Evolutionary conservation across 371 early-diverging fungal species (phyloP).

Genomic region (Mycotypha africana): DNA sequence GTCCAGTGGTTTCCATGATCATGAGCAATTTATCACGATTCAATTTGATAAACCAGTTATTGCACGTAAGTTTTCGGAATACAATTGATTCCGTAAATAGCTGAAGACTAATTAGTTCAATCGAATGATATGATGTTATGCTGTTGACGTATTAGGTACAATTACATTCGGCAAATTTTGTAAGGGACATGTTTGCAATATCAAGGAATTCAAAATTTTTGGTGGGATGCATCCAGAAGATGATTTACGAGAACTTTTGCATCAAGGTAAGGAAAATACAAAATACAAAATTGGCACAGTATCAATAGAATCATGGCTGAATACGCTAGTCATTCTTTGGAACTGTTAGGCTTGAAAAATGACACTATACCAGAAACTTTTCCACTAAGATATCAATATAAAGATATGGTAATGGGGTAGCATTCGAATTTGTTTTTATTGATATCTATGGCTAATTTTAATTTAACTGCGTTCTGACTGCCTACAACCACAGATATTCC

Average conservation of each 20-base stretch:
- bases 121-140: too few relatives aligned
- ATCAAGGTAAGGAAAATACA: too few relatives aligned
- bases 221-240: slow-evolving; percentile 71
- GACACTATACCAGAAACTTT: slow-evolving; percentile 90
- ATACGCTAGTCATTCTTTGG: too few relatives aligned
- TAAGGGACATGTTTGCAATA: slow-evolving; percentile 91
- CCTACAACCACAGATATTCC: slow-evolving; percentile 54
- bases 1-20: slow-evolving; percentile 73
- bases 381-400: slow-evolving; percentile 61
- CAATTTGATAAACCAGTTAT: slow-evolving; percentile 62
- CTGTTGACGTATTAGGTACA: too few relatives aligned
- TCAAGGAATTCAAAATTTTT: slow-evolving; percentile 94
- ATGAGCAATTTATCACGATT: slow-evolving; percentile 69
- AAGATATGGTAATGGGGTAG: slow-evolving; percentile 39
- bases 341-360: slow-evolving; percentile 85
- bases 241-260: slow-evolving; percentile 82
- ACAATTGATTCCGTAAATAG: too few relatives aligned
- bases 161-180: slow-evolving; percentile 96
- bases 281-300: too few relatives aligned
- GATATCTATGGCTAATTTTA: too few relatives aligned
- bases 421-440: too few relatives aligned
- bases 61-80: too few relatives aligned
- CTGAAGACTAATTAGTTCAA: too few relatives aligned
- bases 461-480: too few relatives aligned
- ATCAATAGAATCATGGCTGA: too few relatives aligned